Evolutionary conservation across 768 basidiomycete genomes (phyloP).

Genomic region (Lentinula guzmanii): DNA sequence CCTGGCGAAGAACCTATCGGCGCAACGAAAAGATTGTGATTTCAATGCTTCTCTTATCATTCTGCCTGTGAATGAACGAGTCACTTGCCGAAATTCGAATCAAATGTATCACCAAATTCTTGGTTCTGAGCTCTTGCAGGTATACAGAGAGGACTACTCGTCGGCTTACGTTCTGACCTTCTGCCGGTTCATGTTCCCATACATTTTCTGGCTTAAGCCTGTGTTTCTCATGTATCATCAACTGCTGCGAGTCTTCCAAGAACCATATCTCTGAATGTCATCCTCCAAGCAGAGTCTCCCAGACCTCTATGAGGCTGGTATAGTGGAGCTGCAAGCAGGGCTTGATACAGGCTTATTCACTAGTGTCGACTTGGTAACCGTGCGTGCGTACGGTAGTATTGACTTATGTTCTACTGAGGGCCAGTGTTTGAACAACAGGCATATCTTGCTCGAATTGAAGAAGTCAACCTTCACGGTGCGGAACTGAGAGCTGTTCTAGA

Average conservation of each 20-base stretch:
- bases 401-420: not conserved
- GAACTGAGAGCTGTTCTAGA: constrained; percentile 55
- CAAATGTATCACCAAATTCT: no score
- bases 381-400: constrained; percentile 6
- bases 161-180: no score
- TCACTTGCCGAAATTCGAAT: no score
- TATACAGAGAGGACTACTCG: no score
- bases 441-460: constrained; percentile 60
- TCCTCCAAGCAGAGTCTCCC: constrained; percentile 12
- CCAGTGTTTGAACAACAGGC: constrained; percentile 30
- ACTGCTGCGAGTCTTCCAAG: not conserved
- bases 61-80: no score
- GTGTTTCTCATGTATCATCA: not conserved
- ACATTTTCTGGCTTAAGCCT: not conserved
- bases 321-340: constrained; percentile 32
- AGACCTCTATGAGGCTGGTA: constrained; percentile 34
- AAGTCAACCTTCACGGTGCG: constrained; percentile 61
- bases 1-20: no score
- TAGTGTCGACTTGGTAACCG: constrained; percentile 36
- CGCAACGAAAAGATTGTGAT: no score
- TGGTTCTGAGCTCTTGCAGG: no score
- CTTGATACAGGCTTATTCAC: constrained; percentile 27
- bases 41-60: no score
- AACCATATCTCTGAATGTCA: not conserved
- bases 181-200: not conserved